Base-by-base conservation (phyloP, 2,329 filamentous ascomycete genomes). In the Neophaeococcomyces aloes region DNA sequence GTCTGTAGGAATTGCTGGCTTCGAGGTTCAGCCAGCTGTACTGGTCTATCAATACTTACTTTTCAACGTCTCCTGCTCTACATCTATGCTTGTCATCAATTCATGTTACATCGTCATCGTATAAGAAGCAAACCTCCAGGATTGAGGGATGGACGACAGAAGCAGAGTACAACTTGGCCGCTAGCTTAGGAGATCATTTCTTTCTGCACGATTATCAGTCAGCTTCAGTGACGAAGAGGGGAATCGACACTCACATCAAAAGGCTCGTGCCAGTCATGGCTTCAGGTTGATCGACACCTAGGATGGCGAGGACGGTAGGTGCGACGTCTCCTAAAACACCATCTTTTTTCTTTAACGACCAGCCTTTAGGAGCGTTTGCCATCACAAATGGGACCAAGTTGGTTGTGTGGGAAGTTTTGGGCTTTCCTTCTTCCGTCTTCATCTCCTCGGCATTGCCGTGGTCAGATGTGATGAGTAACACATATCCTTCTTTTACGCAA, bases 381-480 rank as follows among this genome's bases (percentile, higher is more conserved):
- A 98, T 94, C 66, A 96, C 78, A 62, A 98, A 89, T 7, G 91
- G 91, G 42, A 98, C 91, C 66, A 91, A 91, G 76, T 98, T 98
- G 54, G 83, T 88, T 35, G 91, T 98, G 74, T 98, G 91, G 40
- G 85, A 89, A 7, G 91, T 98, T 78, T 98, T 98, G 57, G 91
- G 91, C 62, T 86, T 94, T 63, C 88, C 87, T 63, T 95, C 85
- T 56, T 85, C 71, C 61, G 87, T 96, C 67, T 96, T 83, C 91
- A 98, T 98, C 72, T 98, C 91, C 71, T 98, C 91, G 45, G 91
- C 91, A 61, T 98, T 98, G 59, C 88, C 91, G 68, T 98, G 91
- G 65, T 98, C 91, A 23, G 89, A 75, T 4, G 91, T 98, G 65
- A 98, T 83, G 71, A 96, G 96, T 34, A 98, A 79, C 46, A 91